phyloP scores from a whole-genome alignment of 179 eudicot genomes.

The Sideroxylon spinosum region DNA sequence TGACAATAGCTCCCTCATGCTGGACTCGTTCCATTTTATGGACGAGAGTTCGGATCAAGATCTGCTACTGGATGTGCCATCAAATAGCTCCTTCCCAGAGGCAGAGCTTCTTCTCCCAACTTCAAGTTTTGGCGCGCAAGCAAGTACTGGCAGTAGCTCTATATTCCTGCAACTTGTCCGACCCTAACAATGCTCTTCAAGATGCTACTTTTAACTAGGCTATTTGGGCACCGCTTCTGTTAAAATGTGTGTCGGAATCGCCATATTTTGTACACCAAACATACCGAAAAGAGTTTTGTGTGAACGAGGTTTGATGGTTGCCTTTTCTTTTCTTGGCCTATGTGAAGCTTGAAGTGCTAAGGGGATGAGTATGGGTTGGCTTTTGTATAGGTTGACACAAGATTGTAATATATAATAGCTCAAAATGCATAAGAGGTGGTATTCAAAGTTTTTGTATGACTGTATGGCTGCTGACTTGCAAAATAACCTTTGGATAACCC shows the following conservation, averaged over 20 bases:
- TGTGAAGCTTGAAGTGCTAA: conserved; percentile 29
- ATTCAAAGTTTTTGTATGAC: background rate
- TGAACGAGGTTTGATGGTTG: conserved; percentile 17
- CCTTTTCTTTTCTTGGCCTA: conserved; percentile 13
- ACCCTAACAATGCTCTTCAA: conserved; percentile 24
- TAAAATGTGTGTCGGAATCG: conserved; percentile 1
- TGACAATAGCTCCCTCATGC: conserved; percentile 33
- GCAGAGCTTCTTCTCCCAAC: conserved; percentile 78
- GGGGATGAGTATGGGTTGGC: conserved; percentile 24
- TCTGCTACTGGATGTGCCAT: conserved; percentile 70
- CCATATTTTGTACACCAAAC: background rate
- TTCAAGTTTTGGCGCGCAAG: conserved; percentile 54
- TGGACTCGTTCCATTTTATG: conserved; percentile 44
- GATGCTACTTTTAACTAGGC: conserved; percentile 5
- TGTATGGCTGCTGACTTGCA: conserved; percentile 9
- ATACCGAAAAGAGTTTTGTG: conserved; percentile 10
- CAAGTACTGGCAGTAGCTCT: conserved; percentile 68
- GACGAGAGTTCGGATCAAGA: conserved; percentile 74
- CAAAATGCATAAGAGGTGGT: conserved; percentile 19
- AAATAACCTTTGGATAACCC: background rate
- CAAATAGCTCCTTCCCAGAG: conserved; percentile 70
- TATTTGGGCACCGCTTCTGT: conserved; percentile 4
- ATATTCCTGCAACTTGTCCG: conserved; percentile 40
- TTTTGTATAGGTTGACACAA: conserved; percentile 29
- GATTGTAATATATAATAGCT: conserved; percentile 43